Evolutionary conservation across 768 basidiomycete genomes (phyloP).

Genomic region (Mycena crocata): DNA sequence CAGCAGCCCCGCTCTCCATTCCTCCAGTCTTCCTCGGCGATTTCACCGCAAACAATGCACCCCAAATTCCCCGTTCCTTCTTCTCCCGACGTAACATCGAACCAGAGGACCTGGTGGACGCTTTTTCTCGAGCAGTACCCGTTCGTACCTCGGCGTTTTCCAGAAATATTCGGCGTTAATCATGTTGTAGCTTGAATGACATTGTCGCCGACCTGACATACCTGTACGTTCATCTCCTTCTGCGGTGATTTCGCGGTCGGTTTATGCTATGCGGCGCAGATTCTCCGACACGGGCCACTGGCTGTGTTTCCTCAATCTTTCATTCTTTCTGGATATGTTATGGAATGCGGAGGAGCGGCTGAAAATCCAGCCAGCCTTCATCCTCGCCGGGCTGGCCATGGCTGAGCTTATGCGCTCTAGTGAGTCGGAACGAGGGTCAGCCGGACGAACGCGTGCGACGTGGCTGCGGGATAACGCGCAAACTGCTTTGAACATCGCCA

Average conservation of each 20-base stretch:
- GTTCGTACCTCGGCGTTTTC: conserved; percentile 41
- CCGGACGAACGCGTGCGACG: conserved; percentile 69
- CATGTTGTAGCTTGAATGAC: conserved; percentile 54
- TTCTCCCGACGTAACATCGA: conserved; percentile 47
- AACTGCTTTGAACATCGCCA: conserved; percentile 54
- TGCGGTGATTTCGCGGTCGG: background rate
- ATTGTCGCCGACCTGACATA: conserved; percentile 62
- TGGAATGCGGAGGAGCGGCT: conserved; percentile 62
- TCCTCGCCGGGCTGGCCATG: conserved; percentile 76
- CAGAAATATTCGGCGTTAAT: conserved; percentile 17
- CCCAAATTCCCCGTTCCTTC: conserved; percentile 49
- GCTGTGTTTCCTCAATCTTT: conserved; percentile 75
- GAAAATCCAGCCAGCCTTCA: conserved; percentile 76
- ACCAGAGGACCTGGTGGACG: conserved; percentile 58
- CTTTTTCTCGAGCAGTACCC: conserved; percentile 50
- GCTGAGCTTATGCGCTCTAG: conserved; percentile 80
- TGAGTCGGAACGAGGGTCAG: conserved; percentile 64
- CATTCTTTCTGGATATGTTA: conserved; percentile 64
- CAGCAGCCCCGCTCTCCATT: conserved; percentile 42
- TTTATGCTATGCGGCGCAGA: conserved; percentile 50
- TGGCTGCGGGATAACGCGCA: conserved; percentile 69
- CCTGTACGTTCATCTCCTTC: conserved; percentile 50
- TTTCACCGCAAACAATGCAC: conserved; percentile 36
- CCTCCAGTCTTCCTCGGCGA: conserved; percentile 31
- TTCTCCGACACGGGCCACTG: conserved; percentile 73